Percentiles rank a stretch among this genome's conserved stretches.
These are phyloP conservation scores for Cytospora mali DNA, from an alignment of 2,329 filamentous ascomycete species.

Conservation along the genomic window DNA sequence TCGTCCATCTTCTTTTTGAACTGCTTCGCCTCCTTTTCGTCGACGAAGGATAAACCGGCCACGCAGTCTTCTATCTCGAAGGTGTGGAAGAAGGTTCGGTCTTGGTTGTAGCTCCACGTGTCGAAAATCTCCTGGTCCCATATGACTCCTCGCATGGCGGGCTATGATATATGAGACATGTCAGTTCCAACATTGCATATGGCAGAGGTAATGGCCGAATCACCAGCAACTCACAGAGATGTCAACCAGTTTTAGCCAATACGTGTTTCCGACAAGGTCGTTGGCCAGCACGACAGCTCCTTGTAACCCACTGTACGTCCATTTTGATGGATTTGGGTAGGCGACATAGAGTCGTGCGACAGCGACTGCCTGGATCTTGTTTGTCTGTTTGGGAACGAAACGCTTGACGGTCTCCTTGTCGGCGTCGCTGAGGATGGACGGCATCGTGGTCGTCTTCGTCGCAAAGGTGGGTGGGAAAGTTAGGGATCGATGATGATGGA, in stretches of 20 bases:
- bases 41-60: slow-evolving; percentile 87
- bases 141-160: slow-evolving; percentile 79
- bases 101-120: slow-evolving; percentile 91
- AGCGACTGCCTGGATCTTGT: slow-evolving; percentile 96
- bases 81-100: slow-evolving; percentile 95
- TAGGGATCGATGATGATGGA: slow-evolving; percentile 28
- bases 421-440: slow-evolving; percentile 78
- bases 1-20: slow-evolving; percentile 98
- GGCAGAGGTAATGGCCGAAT: slow-evolving; percentile 1
- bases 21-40: slow-evolving; percentile 96
- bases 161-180: slow-evolving; percentile 48
- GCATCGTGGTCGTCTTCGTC: slow-evolving; percentile 46
- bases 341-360: slow-evolving; percentile 93
- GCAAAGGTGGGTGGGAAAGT: slow-evolving; percentile 18
- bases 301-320: slow-evolving; percentile 92
- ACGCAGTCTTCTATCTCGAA: slow-evolving; percentile 94
- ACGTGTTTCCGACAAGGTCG: slow-evolving; percentile 91
- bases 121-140: slow-evolving; percentile 99
- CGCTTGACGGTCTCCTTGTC: slow-evolving; percentile 97
- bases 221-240: slow-evolving; percentile 70
- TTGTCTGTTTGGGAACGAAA: slow-evolving; percentile 87
- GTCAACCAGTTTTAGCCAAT: slow-evolving; percentile 97
- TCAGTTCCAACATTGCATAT: neutral
- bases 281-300: slow-evolving; percentile 90
- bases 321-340: slow-evolving; percentile 81